Evolutionary conservation across 257 asterid species (phyloP).

Genomic region (Nicotiana benthamiana): DNA sequence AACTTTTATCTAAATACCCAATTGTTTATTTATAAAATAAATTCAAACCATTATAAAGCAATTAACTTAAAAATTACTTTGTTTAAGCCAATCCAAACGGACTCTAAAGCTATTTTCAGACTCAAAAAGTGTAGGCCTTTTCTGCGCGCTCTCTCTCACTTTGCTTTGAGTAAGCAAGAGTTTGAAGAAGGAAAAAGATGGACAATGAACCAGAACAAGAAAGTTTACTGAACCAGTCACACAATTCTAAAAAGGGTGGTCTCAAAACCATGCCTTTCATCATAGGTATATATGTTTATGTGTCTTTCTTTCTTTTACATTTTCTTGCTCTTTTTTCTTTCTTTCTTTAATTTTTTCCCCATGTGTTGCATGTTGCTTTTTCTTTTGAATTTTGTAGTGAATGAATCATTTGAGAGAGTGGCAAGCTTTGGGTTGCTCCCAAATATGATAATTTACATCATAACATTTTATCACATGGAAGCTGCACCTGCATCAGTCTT

Average conservation of each 20-base stretch:
- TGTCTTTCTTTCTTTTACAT: neutral
- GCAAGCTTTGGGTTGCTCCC: constrained; percentile 16
- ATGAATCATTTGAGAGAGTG: constrained; percentile 18
- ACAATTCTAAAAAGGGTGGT: constrained; percentile 2
- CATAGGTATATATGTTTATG: neutral
- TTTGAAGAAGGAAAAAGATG: neutral
- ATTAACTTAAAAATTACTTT: too few relatives aligned
- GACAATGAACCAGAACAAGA: neutral
- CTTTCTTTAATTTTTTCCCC: neutral
- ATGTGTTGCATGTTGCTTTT: too few relatives aligned
- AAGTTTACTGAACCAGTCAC: neutral
- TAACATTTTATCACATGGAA: neutral
- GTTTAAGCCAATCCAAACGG: too few relatives aligned
- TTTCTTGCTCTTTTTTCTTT: neutral
- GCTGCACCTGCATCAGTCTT: constrained; percentile 12
- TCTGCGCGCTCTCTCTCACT: neutral
- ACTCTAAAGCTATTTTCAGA: too few relatives aligned
- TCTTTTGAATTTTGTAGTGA: constrained; percentile 7
- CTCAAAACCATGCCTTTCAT: constrained; percentile 15
- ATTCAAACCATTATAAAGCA: too few relatives aligned
- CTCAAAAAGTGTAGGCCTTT: neutral
- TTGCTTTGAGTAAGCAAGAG: neutral
- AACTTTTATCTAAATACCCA: too few relatives aligned
- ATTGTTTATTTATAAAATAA: too few relatives aligned
- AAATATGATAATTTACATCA: constrained; percentile 17